Base-by-base conservation (phyloP, 768 basidiomycete species). In the Pisolithus microcarpus region DNA sequence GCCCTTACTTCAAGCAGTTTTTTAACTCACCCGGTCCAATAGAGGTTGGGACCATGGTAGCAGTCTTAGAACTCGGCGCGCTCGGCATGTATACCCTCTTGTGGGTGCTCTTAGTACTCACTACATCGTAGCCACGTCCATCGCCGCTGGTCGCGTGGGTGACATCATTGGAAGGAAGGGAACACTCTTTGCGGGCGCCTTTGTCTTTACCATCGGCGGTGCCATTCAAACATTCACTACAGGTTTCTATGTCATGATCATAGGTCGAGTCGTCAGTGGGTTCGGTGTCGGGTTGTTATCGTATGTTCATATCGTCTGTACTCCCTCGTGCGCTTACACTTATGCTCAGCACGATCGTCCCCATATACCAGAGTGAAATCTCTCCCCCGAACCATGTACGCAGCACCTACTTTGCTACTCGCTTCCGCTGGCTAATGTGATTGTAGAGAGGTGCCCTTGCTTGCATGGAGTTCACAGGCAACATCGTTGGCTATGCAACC, bases 331-430 rank as follows among this genome's bases (percentile, higher is more conserved):
- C 48, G 30, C 52, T 65, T 10, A 56, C 44, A 23, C 19, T 30
- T 13, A 40, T 37, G 26, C 24, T 24, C 58, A 92, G 91, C 39
- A 93, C 91, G n/a, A 92, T 93, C 53, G 91, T 93, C 26, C 91
- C 91, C 13, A 91, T 93, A 52, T 94, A 92, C 66, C 90, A 96
- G 72, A 91, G 89, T 58, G 94, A 97, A 73, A 91, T 96, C 43
- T 93, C 91, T 4, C 93, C 94, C 28, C 89, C 94, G 2, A 77
- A 87, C 58, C 90, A 94, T 70, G 91, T 88, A 57, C 21, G 81
- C 61, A 18, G 8, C 30, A 13, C 13, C 30, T 49, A 18, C 39
- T 37, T 38, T 36, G 15, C 46, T 38, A 49, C 10, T n/a, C 28
- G 13, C 40, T 19, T 49, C 46, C 16, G 43, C 23, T n/a, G 5